These are phyloP conservation scores for Diaporthe australafricana DNA, from an alignment of 2,329 filamentous ascomycete species.

Conservation along the genomic window DNA sequence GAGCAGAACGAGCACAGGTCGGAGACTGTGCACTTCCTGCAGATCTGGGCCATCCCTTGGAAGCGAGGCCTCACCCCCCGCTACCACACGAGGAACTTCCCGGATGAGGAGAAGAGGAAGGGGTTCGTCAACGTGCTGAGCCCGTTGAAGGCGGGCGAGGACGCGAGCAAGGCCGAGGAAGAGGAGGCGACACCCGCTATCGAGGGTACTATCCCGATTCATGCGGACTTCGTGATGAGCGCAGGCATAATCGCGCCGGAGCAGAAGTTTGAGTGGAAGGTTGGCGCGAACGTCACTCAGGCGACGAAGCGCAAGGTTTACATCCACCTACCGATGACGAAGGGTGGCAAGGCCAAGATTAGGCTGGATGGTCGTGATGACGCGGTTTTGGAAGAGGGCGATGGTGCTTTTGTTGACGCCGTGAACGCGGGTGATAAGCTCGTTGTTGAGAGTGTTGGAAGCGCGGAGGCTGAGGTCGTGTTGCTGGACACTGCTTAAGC, in stretches of 20 bases:
- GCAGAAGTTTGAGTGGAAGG: conserved; percentile 75
- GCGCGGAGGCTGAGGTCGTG: conserved; percentile 76
- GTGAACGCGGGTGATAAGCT: conserved; percentile 74
- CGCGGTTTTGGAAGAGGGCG: conserved; percentile 77
- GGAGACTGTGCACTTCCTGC: conserved; percentile 84
- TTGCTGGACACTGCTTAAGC: conserved; percentile 64
- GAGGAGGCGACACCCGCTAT: conserved; percentile 70
- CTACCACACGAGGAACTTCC: conserved; percentile 81
- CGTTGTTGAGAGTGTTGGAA: conserved; percentile 74
- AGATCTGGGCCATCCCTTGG: conserved; percentile 90
- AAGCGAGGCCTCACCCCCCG: conserved; percentile 76
- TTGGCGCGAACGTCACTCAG: conserved; percentile 66
- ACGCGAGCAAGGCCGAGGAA: conserved; percentile 72
- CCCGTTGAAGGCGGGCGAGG: conserved; percentile 74
- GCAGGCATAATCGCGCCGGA: conserved; percentile 78
- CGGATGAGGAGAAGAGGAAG: conserved; percentile 78
- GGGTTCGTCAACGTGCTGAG: conserved; percentile 82
- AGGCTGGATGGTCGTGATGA: conserved; percentile 74
- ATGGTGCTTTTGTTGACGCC: conserved; percentile 80
- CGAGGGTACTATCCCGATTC: conserved; percentile 80
- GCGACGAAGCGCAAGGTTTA: conserved; percentile 77
- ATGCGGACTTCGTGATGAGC: conserved; percentile 86
- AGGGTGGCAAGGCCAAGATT: conserved; percentile 79
- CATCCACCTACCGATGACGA: conserved; percentile 83
- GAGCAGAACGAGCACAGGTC: conserved; percentile 82